These are phyloP conservation scores for Penicillium psychrofluorescens DNA, from an alignment of 495 filamentous ascomycete species.

Conservation along the genomic window DNA sequence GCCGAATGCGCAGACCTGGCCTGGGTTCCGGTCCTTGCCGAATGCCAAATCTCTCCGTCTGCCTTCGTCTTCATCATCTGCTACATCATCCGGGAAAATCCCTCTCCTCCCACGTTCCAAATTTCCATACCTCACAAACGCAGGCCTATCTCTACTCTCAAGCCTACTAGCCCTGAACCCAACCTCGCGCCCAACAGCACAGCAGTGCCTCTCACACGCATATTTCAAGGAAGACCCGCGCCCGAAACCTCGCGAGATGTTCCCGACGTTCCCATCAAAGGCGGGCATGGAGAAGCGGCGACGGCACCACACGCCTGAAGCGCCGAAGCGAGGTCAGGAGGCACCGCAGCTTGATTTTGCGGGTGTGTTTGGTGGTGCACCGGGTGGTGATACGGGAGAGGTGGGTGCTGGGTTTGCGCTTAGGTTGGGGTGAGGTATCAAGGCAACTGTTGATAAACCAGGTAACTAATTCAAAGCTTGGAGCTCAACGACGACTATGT, in stretches of 20 bases:
- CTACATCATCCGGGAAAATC: slow-evolving; percentile 9
- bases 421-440: slow-evolving; percentile 46
- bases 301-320: slow-evolving; percentile 68
- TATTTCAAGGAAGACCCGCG: slow-evolving; percentile 89
- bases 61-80: slow-evolving; percentile 40
- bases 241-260: slow-evolving; percentile 79
- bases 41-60: slow-evolving; percentile 83
- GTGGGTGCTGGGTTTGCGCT: slow-evolving; percentile 78
- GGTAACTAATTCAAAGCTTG: no score
- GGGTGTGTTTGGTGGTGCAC: slow-evolving; percentile 76
- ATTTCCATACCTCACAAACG: slow-evolving; percentile 74
- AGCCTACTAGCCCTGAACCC: slow-evolving; percentile 72
- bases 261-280: slow-evolving; percentile 89
- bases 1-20: slow-evolving; percentile 84
- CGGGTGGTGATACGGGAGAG: slow-evolving; percentile 61
- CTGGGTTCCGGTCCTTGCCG: slow-evolving; percentile 76
- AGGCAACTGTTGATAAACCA: no score
- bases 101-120: slow-evolving; percentile 50
- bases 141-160: slow-evolving; percentile 63
- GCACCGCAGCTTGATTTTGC: slow-evolving; percentile 58
- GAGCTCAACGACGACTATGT: no score
- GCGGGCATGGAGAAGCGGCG: slow-evolving; percentile 84
- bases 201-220: slow-evolving; percentile 63
- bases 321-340: slow-evolving; percentile 70
- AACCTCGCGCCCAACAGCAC: slow-evolving; percentile 57